Base-by-base conservation (phyloP, 2,329 filamentous ascomycete species). In the Cytospora paraplurivora region DNA sequence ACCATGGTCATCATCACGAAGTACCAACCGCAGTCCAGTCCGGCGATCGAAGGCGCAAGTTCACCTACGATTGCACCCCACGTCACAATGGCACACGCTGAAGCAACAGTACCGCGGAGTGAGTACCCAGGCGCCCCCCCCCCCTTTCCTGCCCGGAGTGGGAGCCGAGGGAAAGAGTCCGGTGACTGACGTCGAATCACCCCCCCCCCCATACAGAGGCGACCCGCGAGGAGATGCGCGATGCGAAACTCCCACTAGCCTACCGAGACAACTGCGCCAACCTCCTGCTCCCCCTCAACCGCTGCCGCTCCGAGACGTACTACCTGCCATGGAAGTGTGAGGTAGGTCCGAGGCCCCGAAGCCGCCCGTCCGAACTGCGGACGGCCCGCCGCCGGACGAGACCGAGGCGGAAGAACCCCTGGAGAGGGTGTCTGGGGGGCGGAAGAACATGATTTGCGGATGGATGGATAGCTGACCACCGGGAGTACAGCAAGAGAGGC, bases 321-420 rank as follows among this genome's bases (percentile, higher is more conserved):
- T 99, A 97, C 78, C 81, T 97, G 72, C 93, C 93, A 19, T 99
- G 95, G 95, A 97, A 96, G 85, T 99, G 95, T 78, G 87, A 91
- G 85, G 95, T 98, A 85, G 71, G 89, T 78, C 4, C 34, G 11
- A 41, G 34, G 35, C 19, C 19, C 38, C 32, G 37, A 21, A 34
- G 57, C n/a, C 33, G 49, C 17, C 51, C 17, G 19, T 12, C 7
- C 12, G 19, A 34, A 1, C 19, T 13, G 32, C 4, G 3, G 7
- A 19, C 27, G 49, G 15, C 3, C 21, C 54, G 12, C 6, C n/a
- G n/a, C 35, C 21, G 27, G 21, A 50, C 47, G 32, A 19, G 15
- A 47, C 12, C 27, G 33, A 21, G 41, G 49, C 32, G 34, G 19
- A 21, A 19, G n/a, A 19, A 8, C 44, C 19, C 2, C n/a, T n/a